Evolutionary conservation across 2,329 filamentous ascomycete genomes (phyloP), one percentile per base, ranked within the genome.

Genomic region (Colletotrichum godetiae): DNA sequence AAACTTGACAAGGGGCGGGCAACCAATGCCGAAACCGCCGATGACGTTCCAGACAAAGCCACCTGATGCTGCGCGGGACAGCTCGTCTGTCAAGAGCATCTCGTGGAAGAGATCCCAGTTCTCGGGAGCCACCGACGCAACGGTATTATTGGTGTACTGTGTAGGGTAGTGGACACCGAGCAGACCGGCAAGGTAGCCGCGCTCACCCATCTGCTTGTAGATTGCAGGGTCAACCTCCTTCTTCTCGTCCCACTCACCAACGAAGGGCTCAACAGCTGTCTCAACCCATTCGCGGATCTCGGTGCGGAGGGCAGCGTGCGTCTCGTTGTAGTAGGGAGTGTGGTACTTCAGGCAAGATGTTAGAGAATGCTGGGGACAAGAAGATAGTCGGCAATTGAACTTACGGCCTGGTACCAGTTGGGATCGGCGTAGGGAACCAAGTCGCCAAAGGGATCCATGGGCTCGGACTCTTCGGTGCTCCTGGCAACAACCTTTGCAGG

Each of bases 91-190:
- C 73, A 99, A 82, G 57, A 98, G 89, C 90, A 98, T 90, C 88
- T 99, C 97, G 85, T 99, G 97, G 92, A 98, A 99, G 57, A 97
- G 90, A 86, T 99, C 97, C 96, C 96, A 99, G 82, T 97, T 92
- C 85, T 98, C 95, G 0, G 94, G 87, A 0, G 93, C 84, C 13
- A 99, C 97, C 61, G 91, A 93, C 85, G 93, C 91, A 78, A 98
- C 90, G 6, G 88, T 86, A 80, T 92, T 90, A 55, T 92, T 86
- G 27, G 91, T 92, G 80, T 96, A 92, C 77, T 97, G 86, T 73
- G 88, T 90, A 15, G 94, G 95, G 85, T 94, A 98, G 80, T 93
- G 88, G 75, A 94, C 89, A 76, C 96, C 97, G 76, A 99, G 88
- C 72, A 98, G 88, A 77, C 97, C 97, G n/a, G 95, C 93, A 22